phyloP scores from a whole-genome alignment of 2,329 filamentous ascomycete genomes.

The Ramularia endophylla region DNA sequence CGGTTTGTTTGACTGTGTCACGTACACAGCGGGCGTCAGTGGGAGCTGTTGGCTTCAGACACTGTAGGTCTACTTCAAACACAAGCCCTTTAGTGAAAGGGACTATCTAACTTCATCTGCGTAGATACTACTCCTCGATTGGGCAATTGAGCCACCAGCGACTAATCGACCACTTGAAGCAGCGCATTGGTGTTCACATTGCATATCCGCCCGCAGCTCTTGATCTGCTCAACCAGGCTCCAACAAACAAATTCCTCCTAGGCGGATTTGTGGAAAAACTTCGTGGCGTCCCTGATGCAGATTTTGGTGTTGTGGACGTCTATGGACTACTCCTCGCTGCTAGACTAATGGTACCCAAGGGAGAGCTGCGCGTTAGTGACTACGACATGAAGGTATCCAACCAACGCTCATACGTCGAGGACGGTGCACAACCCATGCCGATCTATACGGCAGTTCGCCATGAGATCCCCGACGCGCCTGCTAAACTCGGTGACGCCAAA shows the following conservation, averaged over 20 bases:
- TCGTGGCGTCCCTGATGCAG: slow-evolving; percentile 70
- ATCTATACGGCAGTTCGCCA: slow-evolving; percentile 96
- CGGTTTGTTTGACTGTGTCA: slow-evolving; percentile 87
- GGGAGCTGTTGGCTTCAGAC: slow-evolving; percentile 94
- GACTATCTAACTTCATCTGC: too few relatives aligned
- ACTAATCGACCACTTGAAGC: slow-evolving; percentile 80
- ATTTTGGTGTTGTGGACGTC: slow-evolving; percentile 87
- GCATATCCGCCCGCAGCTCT: slow-evolving; percentile 85
- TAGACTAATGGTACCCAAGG: slow-evolving; percentile 76
- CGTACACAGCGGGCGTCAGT: slow-evolving; percentile 92
- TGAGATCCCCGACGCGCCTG: slow-evolving; percentile 70
- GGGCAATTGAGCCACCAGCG: slow-evolving; percentile 59
- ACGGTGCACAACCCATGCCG: slow-evolving; percentile 77
- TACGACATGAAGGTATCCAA: slow-evolving; percentile 86
- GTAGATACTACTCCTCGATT: slow-evolving; percentile 68
- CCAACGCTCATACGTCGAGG: slow-evolving; percentile 68
- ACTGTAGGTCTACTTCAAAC: slow-evolving; percentile 35
- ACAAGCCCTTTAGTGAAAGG: too few relatives aligned
- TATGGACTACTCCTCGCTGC: slow-evolving; percentile 84
- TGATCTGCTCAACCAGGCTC: slow-evolving; percentile 72
- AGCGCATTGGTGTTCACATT: slow-evolving; percentile 78
- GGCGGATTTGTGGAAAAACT: slow-evolving; percentile 88
- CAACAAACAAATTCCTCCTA: slow-evolving; percentile 87
- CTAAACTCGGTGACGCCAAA: slow-evolving; percentile 29
- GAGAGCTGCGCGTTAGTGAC: slow-evolving; percentile 70